Conservation (phyloP, 2,329 filamentous ascomycete genomes). For the Monosporascus sp. region DNA sequence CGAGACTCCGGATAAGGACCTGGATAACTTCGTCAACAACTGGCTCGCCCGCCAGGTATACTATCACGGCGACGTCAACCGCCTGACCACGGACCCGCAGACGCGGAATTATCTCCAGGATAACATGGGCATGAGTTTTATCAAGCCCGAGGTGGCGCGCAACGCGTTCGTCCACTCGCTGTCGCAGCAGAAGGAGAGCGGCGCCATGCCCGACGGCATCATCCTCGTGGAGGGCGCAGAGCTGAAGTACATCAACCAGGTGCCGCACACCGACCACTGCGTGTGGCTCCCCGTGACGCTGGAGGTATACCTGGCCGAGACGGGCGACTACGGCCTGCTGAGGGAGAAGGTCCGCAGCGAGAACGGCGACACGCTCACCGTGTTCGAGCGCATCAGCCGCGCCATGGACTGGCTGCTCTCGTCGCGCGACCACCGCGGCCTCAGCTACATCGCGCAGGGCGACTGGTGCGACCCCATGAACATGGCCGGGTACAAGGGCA, state of each 20-base stretch:
- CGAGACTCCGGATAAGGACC: conserved; percentile 47
- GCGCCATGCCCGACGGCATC: conserved; percentile 55
- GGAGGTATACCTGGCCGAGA: conserved; percentile 50
- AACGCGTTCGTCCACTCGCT: conserved; percentile 44
- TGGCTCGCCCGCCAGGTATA: conserved; percentile 54
- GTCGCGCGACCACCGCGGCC: conserved; percentile 45
- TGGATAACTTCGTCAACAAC: conserved; percentile 55
- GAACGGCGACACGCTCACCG: conserved; percentile 42
- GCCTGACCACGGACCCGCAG: conserved; percentile 53
- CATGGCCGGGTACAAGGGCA: conserved; percentile 56
- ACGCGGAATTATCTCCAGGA: conserved; percentile 56
- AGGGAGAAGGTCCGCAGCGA: conserved; percentile 36
- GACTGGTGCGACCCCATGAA: conserved; percentile 60
- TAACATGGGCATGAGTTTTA: conserved; percentile 57
- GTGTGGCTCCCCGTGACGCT: conserved; percentile 52
- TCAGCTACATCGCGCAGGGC: conserved; percentile 53
- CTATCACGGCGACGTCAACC: conserved; percentile 56
- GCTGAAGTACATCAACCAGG: conserved; percentile 56
- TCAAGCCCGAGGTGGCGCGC: conserved; percentile 44
- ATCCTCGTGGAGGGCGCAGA: conserved; percentile 47
- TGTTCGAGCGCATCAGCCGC: conserved; percentile 49
- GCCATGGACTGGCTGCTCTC: conserved; percentile 52
- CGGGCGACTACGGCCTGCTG: conserved; percentile 46
- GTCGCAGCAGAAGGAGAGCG: conserved; percentile 47
- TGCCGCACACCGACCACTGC: conserved; percentile 56